Percentiles rank a stretch among this genome's conserved stretches.
phyloP scores from a whole-genome alignment of 176 grass and related monocot species.

The Paspalum notatum region DNA sequence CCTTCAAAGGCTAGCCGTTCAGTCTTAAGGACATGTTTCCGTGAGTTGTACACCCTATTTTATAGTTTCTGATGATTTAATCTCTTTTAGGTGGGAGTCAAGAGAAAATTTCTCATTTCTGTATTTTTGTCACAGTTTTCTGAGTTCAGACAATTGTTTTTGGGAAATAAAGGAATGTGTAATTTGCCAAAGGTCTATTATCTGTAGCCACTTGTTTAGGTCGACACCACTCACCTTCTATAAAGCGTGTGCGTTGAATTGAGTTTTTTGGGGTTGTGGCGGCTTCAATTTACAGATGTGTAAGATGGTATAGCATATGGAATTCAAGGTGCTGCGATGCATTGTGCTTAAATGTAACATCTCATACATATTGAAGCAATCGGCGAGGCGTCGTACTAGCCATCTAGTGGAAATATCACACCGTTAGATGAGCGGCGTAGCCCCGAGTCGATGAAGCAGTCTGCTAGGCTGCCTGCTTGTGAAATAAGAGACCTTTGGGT shows the following conservation, averaged over 20 bases:
- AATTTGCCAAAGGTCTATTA: slow-evolving; percentile 17
- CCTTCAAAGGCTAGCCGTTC: slow-evolving; percentile 92
- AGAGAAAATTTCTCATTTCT: slow-evolving; percentile 18
- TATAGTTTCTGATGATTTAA: slow-evolving; percentile 43
- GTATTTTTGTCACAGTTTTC: slow-evolving; percentile 33
- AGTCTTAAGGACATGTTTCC: slow-evolving; percentile 66
- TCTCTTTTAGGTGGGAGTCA: slow-evolving; percentile 27
- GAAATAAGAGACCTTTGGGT: no score
- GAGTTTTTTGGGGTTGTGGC: neutral
- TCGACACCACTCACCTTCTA: neutral
- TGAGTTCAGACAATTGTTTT: slow-evolving; percentile 26
- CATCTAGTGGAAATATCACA: no score
- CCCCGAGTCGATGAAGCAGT: no score
- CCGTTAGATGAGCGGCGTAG: no score
- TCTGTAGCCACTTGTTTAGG: slow-evolving; percentile 9
- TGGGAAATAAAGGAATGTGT: slow-evolving; percentile 38
- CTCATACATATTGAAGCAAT: no score
- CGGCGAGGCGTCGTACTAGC: no score
- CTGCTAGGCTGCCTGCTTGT: no score
- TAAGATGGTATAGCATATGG: no score
- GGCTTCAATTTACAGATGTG: neutral
- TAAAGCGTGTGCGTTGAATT: neutral
- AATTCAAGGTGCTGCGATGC: no score
- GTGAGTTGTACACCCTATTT: slow-evolving; percentile 39
- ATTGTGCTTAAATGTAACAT: no score